Conservation (phyloP, 2,329 filamentous ascomycete species). For the Onygenales sp. region DNA sequence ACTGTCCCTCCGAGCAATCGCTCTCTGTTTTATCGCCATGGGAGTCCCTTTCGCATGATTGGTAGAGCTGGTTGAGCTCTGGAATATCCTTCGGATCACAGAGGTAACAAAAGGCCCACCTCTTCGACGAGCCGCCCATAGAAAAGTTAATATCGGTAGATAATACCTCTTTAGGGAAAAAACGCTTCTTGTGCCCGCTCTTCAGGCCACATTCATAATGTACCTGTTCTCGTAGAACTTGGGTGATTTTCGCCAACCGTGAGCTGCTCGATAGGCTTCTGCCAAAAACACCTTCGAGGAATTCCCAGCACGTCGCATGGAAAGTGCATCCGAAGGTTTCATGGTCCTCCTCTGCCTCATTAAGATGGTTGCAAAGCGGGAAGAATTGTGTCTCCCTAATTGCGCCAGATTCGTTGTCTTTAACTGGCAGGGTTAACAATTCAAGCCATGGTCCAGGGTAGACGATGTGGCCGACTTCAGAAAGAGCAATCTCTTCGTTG, state of each 20-base stretch:
- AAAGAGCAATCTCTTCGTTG: background rate
- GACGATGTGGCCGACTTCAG: conserved; percentile 1
- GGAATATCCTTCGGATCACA: background rate
- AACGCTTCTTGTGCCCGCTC: background rate
- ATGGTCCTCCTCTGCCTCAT: background rate
- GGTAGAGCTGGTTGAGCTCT: background rate
- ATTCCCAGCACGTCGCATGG: background rate
- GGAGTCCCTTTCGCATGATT: background rate
- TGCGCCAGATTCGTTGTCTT: background rate
- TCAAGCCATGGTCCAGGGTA: conserved; percentile 1
- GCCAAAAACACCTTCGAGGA: background rate
- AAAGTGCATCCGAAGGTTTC: background rate
- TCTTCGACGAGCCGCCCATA: background rate
- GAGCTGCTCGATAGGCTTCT: background rate
- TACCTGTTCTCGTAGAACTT: background rate
- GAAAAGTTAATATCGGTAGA: background rate
- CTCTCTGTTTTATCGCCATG: background rate
- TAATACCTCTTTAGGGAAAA: background rate
- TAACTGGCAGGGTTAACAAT: background rate
- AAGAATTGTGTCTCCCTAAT: background rate
- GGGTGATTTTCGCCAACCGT: background rate
- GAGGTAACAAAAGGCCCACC: background rate
- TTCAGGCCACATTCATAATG: background rate
- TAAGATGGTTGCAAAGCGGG: background rate
- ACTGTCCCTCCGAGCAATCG: background rate